Evolutionary conservation across 2,329 filamentous ascomycete species (phyloP).

Genomic region (Drechslera avenae): DNA sequence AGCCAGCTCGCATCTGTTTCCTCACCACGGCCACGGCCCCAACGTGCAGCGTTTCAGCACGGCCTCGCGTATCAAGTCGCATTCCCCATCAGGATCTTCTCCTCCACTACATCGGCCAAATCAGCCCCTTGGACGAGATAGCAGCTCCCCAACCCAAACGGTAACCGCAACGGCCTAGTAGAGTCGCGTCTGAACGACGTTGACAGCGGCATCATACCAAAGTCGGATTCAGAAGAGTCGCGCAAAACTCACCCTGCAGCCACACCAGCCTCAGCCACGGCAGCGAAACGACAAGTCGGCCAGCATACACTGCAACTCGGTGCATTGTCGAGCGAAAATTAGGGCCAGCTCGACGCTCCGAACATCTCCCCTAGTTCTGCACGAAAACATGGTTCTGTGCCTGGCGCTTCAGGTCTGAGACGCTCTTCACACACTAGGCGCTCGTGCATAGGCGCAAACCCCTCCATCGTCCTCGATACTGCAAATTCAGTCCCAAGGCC

Average conservation of each 20-base stretch:
- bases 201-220: neutral
- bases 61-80: slow-evolving; percentile 35
- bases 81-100: slow-evolving; percentile 19
- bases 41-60: slow-evolving; percentile 44
- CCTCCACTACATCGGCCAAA: slow-evolving; percentile 8
- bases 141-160: slow-evolving; percentile 12
- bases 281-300: slow-evolving; percentile 9
- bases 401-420: slow-evolving; percentile 49
- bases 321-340: slow-evolving; percentile 28
- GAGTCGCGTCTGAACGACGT: slow-evolving; percentile 5
- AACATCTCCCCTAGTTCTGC: slow-evolving; percentile 22
- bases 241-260: slow-evolving; percentile 1
- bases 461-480: slow-evolving; percentile 26
- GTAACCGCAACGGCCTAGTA: slow-evolving; percentile 19
- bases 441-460: slow-evolving; percentile 37
- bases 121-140: slow-evolving; percentile 13
- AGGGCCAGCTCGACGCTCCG: slow-evolving; percentile 23
- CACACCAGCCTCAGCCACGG: slow-evolving; percentile 2
- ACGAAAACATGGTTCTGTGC: slow-evolving; percentile 44
- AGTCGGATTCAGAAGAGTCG: neutral
- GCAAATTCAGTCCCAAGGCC: slow-evolving; percentile 22
- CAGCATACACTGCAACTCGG: slow-evolving; percentile 20
- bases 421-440: slow-evolving; percentile 45
- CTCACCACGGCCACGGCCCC: slow-evolving; percentile 20
- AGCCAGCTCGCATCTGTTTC: slow-evolving; percentile 14